phyloP scores from a whole-genome alignment of 2,329 filamentous ascomycete species.

The Dothistroma pini region DNA sequence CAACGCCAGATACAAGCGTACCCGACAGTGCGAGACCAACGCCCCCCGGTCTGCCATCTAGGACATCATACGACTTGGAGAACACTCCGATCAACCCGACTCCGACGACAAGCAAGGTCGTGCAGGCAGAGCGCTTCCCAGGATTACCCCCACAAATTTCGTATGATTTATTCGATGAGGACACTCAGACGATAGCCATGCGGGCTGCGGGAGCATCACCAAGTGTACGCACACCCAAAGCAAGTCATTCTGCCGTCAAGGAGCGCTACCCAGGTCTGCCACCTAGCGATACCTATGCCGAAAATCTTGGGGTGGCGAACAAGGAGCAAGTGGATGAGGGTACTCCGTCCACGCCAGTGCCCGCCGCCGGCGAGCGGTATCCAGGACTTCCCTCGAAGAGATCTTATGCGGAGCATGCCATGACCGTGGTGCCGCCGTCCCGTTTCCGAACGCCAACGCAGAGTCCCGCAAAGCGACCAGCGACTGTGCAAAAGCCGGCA shows the following conservation, averaged over 20 bases:
- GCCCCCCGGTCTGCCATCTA: constrained; percentile 13
- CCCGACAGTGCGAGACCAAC: background rate
- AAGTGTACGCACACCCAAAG: background rate
- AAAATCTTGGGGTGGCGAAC: background rate
- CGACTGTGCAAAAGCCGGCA: constrained; percentile 27
- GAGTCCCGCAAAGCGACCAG: constrained; percentile 25
- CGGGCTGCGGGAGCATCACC: background rate
- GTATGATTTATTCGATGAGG: background rate
- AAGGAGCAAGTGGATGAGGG: background rate
- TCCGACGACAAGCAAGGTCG: background rate
- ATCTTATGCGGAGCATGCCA: constrained; percentile 23
- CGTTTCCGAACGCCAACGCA: constrained; percentile 29
- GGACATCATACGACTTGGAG: constrained; percentile 13
- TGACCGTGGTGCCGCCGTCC: constrained; percentile 26
- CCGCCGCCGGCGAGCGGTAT: constrained; percentile 10
- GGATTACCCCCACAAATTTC: background rate
- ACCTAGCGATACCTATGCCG: constrained; percentile 8
- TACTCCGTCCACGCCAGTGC: constrained; percentile 4
- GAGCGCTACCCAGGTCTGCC: constrained; percentile 21
- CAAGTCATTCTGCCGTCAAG: constrained; percentile 1
- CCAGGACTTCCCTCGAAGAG: constrained; percentile 15
- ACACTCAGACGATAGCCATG: background rate
- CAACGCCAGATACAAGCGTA: constrained; percentile 6
- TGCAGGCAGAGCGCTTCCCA: background rate
- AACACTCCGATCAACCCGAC: background rate